A percentile compares a stretch with the other conserved stretches of the same genome.
Conservation (phyloP, 306 rosid species). For the Argentina anserina region DNA sequence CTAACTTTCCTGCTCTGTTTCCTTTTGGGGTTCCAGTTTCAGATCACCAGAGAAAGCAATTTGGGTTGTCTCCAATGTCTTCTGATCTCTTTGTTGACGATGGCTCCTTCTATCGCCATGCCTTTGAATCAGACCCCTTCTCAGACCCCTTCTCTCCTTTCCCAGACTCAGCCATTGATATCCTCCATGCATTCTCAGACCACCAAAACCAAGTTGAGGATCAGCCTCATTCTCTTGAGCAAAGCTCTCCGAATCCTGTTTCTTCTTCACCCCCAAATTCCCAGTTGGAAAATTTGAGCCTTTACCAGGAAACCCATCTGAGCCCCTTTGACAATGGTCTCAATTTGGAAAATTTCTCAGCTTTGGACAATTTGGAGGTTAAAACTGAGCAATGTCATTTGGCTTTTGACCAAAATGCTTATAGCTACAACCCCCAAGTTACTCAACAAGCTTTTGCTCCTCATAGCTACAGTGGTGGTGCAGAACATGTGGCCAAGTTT, state of each 20-base stretch:
- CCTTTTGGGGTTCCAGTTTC: slow-evolving; percentile 1
- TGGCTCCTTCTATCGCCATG: slow-evolving; percentile 31
- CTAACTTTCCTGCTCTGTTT: background rate
- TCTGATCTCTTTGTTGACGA: slow-evolving; percentile 53
- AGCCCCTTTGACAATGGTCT: slow-evolving; percentile 13
- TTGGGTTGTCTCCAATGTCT: slow-evolving; percentile 45
- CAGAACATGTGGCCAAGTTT: slow-evolving; percentile 44
- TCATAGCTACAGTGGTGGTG: slow-evolving; percentile 44
- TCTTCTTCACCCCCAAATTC: slow-evolving; percentile 54
- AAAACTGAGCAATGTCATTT: slow-evolving; percentile 57
- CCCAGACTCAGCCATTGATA: slow-evolving; percentile 40
- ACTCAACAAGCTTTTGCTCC: slow-evolving; percentile 32
- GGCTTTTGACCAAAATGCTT: slow-evolving; percentile 28
- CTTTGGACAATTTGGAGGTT: slow-evolving; percentile 39
- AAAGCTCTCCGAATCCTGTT: slow-evolving; percentile 33
- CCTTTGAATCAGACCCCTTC: background rate
- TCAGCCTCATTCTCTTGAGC: slow-evolving; percentile 32
- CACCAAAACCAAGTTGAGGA: slow-evolving; percentile 28
- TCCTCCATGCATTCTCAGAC: slow-evolving; percentile 34
- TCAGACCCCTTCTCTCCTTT: slow-evolving; percentile 38
- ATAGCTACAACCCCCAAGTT: background rate
- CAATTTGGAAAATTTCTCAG: slow-evolving; percentile 27
- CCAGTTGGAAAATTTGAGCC: slow-evolving; percentile 38
- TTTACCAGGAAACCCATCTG: slow-evolving; percentile 25
- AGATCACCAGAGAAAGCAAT: background rate